Base-by-base conservation (phyloP, 106 monocot species). In the Dioscorea dumetorum region DNA sequence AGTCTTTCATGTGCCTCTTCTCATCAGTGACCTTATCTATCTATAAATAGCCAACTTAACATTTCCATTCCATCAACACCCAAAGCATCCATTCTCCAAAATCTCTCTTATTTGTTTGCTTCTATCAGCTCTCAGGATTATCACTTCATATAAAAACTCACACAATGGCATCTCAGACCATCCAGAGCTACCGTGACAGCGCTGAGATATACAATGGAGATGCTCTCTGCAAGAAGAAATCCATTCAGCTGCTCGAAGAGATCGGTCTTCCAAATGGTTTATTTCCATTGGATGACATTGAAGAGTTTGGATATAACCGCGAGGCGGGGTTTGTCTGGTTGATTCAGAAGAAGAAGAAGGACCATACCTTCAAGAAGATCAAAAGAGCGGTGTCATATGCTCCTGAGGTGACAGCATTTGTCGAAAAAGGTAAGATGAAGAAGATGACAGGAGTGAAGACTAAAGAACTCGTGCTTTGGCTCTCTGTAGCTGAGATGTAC, bases 281-380 rank as follows among this genome's bases (percentile, higher is more conserved):
- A 0, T 59, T 59, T 9, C 59, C 59, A 1, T 9, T 59, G 1
- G 59, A 59, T 0, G 22, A 59, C 59, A 59, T 59, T 6, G 59
- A 59, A 21, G 59, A 59, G 59, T 59, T 59, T 22, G 59, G 59
- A 59, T 59, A 24, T 21, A 59, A 59, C 22, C 59, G 59, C 22
- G 59, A 3, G 1, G 59, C 10, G 0, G 59, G 59, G 1, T 59
- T 59, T 9, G 9, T 59, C 8, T 59, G 19, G 59, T 10, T 54
- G 0, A 5, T 19, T 18, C 54, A 54, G 18, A 54, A 54, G 5
- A 54, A 54, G 54, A 54, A 54, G 5, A 54, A 54, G 54, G 54
- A 54, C 18, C 54, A 54, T 5, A 54, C 0, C 0, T 54, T 54
- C 54, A 54, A 54, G 54, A 54, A 54, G 5, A 54, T 54, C 12